phyloP scores from a whole-genome alignment of 352 stramenopile species.

The Phytophthora pistaciae region DNA sequence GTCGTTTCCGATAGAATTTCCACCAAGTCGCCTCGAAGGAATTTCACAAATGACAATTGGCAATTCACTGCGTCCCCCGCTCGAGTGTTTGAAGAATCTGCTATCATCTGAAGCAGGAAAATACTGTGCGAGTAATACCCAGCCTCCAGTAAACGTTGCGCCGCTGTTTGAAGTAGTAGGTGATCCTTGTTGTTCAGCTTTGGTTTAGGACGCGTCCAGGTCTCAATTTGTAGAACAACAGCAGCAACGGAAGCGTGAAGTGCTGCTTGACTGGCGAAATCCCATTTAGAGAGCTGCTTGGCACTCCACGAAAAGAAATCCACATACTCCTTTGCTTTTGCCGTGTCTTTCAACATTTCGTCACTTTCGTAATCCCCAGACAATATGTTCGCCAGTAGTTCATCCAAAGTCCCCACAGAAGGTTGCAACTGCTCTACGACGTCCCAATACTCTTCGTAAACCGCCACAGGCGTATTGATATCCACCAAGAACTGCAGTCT shows the following conservation, averaged over 20 bases:
- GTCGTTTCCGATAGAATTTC: conserved; percentile 5
- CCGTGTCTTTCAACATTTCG: neutral
- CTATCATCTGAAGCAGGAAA: conserved; percentile 23
- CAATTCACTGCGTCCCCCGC: conserved; percentile 14
- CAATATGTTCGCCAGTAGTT: conserved; percentile 26
- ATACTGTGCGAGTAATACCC: conserved; percentile 41
- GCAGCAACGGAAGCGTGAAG: conserved; percentile 38
- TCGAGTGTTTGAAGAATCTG: neutral
- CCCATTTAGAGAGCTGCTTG: conserved; percentile 25
- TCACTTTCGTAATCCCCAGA: conserved; percentile 2
- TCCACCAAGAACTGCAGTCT: conserved; percentile 47
- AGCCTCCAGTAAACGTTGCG: conserved; percentile 15
- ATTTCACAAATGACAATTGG: conserved; percentile 37
- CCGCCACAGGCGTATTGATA: conserved; percentile 39
- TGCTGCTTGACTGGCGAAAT: conserved; percentile 30
- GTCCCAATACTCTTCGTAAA: conserved; percentile 45
- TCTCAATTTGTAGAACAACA: conserved; percentile 23
- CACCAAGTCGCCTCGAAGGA: conserved; percentile 39
- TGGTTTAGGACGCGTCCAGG: neutral
- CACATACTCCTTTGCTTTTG: conserved; percentile 14
- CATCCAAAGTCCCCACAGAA: conserved; percentile 26
- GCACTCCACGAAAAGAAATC: conserved; percentile 33
- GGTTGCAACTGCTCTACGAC: conserved; percentile 13
- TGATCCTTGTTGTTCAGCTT: neutral
- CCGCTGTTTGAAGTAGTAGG: conserved; percentile 18